Conservation (phyloP, 2,329 filamentous ascomycete species). For the Nannizziopsis barbatae region DNA sequence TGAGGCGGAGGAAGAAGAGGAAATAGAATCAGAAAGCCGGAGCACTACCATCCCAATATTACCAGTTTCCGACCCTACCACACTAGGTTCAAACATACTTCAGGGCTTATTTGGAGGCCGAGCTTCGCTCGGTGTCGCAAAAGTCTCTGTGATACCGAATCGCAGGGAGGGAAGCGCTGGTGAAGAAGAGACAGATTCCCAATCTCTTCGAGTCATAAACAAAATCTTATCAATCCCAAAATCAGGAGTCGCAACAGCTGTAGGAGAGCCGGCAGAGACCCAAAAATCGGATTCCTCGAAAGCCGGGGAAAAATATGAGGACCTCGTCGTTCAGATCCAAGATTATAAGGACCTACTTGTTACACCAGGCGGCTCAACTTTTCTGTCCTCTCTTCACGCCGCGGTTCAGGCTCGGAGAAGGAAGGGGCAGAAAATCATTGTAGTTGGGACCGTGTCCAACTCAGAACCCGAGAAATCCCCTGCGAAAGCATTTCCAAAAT, state of each 20-base stretch:
- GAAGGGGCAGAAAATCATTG: slow-evolving; percentile 58
- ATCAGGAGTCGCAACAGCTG: background rate
- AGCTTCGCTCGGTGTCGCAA: slow-evolving; percentile 14
- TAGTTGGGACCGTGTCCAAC: slow-evolving; percentile 65
- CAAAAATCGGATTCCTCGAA: background rate
- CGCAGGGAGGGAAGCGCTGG: slow-evolving; percentile 5
- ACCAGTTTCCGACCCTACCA: slow-evolving; percentile 2
- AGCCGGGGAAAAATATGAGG: slow-evolving; percentile 17
- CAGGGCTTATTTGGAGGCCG: slow-evolving; percentile 13
- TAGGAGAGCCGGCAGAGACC: background rate
- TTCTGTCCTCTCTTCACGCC: slow-evolving; percentile 59
- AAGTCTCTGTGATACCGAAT: slow-evolving; percentile 11
- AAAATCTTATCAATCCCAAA: slow-evolving; percentile 25
- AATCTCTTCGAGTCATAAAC: slow-evolving; percentile 28
- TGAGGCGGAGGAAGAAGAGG: slow-evolving; percentile 29
- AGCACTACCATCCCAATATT: background rate
- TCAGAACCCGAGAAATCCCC: slow-evolving; percentile 41
- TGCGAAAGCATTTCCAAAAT: slow-evolving; percentile 35
- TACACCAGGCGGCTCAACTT: slow-evolving; percentile 55
- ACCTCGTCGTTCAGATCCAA: slow-evolving; percentile 64
- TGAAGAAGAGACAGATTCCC: slow-evolving; percentile 21
- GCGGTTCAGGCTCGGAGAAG: slow-evolving; percentile 61
- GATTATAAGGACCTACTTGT: slow-evolving; percentile 69
- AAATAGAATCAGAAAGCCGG: slow-evolving; percentile 3
- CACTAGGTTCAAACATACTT: slow-evolving; percentile 11